Conservation (phyloP, 768 basidiomycete genomes). For the Kwoniella heveanensis region DNA sequence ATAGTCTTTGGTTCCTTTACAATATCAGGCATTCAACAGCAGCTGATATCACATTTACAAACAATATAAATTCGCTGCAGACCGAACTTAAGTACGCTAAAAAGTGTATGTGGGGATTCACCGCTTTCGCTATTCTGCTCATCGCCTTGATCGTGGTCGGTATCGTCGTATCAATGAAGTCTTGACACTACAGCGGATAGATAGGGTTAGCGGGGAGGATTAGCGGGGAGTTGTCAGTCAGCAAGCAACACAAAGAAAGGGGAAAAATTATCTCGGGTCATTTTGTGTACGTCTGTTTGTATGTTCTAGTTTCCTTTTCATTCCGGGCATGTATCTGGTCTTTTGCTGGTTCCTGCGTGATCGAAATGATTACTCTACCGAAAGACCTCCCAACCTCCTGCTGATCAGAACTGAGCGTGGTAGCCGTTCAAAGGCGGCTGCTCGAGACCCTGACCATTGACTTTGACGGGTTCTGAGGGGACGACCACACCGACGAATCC, state of each 20-base stretch:
- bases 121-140: slow-evolving; percentile 25
- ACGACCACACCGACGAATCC: slow-evolving; percentile 23
- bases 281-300: too few species aligned
- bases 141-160: slow-evolving; percentile 26
- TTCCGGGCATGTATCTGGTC: neutral
- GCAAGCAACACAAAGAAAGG: too few species aligned
- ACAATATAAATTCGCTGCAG: slow-evolving; percentile 11
- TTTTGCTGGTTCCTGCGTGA: too few species aligned
- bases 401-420: slow-evolving; percentile 19
- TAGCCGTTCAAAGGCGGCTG: slow-evolving; percentile 21
- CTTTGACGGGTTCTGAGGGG: slow-evolving; percentile 13
- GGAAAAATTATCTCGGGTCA: too few species aligned
- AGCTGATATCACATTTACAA: neutral
- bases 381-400: neutral
- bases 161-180: neutral
- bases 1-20: too few species aligned
- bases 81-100: slow-evolving; percentile 50
- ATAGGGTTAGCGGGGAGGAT: too few species aligned
- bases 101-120: slow-evolving; percentile 35
- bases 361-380: too few species aligned
- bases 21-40: too few species aligned
- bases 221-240: too few species aligned
- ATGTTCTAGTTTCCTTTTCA: neutral
- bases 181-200: neutral
- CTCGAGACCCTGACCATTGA: slow-evolving; percentile 16